phyloP scores from a whole-genome alignment of 768 basidiomycete genomes.

The Dacryopinax primogenitus region DNA sequence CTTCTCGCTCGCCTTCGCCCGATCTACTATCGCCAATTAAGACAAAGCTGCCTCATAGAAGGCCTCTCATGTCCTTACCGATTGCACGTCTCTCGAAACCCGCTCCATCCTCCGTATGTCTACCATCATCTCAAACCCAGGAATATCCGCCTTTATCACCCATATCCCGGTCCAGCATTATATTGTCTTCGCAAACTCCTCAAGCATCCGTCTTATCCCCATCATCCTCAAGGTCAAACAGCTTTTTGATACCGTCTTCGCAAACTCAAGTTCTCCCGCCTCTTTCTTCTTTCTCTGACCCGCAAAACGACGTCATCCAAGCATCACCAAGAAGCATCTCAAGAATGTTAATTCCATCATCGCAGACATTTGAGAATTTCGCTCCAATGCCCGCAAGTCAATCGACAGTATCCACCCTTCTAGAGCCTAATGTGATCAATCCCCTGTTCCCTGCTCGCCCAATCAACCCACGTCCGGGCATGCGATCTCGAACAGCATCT shows the following conservation, averaged over 20 bases:
- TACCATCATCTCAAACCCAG: conserved; percentile 7
- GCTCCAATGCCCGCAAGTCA: neutral
- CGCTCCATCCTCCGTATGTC: neutral
- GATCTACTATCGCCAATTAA: neutral
- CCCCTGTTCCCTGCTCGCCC: neutral
- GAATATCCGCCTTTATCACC: neutral
- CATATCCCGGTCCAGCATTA: neutral
- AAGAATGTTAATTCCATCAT: neutral
- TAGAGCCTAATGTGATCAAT: neutral
- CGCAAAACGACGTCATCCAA: neutral
- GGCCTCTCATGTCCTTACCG: neutral
- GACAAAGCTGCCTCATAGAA: neutral
- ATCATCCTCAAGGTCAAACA: neutral
- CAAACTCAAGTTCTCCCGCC: neutral
- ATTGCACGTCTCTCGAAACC: neutral
- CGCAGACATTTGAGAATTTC: neutral
- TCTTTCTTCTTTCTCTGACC: neutral
- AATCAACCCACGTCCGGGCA: neutral
- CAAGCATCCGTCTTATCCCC: neutral
- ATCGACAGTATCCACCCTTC: neutral
- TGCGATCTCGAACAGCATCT: neutral
- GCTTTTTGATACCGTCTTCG: neutral
- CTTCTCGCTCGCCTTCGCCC: neutral
- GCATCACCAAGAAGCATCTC: neutral
- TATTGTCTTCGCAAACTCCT: neutral